Conservation (phyloP, 2,329 filamentous ascomycete genomes). For the Dactylonectria macrodidyma region DNA sequence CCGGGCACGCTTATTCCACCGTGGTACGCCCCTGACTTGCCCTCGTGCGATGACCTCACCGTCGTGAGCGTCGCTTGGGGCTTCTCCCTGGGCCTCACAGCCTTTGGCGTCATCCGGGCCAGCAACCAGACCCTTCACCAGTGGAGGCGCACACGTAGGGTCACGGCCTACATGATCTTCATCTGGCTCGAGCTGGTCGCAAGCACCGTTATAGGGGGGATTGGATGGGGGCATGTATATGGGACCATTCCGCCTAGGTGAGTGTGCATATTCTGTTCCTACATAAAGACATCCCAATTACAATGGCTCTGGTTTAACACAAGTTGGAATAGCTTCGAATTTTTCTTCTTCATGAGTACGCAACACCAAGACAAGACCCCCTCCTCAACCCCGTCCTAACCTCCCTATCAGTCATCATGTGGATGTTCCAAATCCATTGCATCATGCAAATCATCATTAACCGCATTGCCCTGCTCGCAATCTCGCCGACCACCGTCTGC, state of each 20-base stretch:
- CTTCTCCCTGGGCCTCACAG: slow-evolving; percentile 32
- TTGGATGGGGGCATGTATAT: slow-evolving; percentile 36
- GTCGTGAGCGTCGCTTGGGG: slow-evolving; percentile 36
- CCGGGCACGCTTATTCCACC: slow-evolving; percentile 35
- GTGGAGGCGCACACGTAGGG: slow-evolving; percentile 23
- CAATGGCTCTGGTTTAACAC: slow-evolving; percentile 3
- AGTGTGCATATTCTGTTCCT: background rate
- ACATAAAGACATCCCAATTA: too few species aligned
- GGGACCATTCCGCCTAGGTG: slow-evolving; percentile 26
- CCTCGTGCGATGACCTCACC: slow-evolving; percentile 27
- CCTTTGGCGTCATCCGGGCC: slow-evolving; percentile 33
- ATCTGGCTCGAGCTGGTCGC: slow-evolving; percentile 33
- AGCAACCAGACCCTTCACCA: slow-evolving; percentile 21
- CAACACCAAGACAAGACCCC: too few species aligned
- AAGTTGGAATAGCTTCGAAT: slow-evolving; percentile 27
- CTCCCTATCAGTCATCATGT: slow-evolving; percentile 25
- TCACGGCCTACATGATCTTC: slow-evolving; percentile 37
- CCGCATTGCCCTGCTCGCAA: slow-evolving; percentile 33
- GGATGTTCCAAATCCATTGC: slow-evolving; percentile 41
- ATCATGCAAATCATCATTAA: slow-evolving; percentile 40
- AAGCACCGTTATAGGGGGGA: slow-evolving; percentile 8
- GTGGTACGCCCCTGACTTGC: slow-evolving; percentile 32
- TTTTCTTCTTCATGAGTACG: slow-evolving; percentile 40
- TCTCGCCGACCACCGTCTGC: slow-evolving; percentile 31
- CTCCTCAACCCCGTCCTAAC: slow-evolving; percentile 6